Conservation (phyloP, 2,329 filamentous ascomycete genomes). For the Sporothrix pallida region DNA sequence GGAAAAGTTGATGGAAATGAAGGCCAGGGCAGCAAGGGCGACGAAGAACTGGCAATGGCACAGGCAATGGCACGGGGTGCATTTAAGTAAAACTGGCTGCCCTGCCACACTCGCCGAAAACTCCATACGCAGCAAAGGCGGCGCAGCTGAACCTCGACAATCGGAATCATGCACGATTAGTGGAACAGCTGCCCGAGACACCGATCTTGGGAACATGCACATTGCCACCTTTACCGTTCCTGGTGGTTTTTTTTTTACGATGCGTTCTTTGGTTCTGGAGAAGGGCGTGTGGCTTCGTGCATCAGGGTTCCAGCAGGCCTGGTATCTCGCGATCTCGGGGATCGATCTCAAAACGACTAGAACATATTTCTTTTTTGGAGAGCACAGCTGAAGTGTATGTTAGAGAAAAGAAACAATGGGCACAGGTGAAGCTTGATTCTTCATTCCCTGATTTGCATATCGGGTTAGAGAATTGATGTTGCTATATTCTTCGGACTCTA, state of each 20-base stretch:
- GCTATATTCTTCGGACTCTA: too few species aligned
- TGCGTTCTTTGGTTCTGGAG: too few species aligned
- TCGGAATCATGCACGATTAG: neutral
- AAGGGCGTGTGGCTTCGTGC: too few species aligned
- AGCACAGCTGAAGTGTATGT: too few species aligned
- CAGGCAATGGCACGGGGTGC: neutral
- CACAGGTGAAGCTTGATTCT: too few species aligned
- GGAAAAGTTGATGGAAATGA: neutral
- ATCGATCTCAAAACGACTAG: neutral
- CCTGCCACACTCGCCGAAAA: slow-evolving; percentile 7
- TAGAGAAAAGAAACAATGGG: too few species aligned
- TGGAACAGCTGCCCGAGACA: neutral
- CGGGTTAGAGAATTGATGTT: too few species aligned
- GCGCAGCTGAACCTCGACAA: slow-evolving; percentile 16
- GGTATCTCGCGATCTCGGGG: neutral
- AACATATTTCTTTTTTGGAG: neutral
- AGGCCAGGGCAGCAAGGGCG: neutral
- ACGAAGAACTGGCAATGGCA: too few species aligned
- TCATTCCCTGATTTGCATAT: too few species aligned
- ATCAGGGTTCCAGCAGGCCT: neutral
- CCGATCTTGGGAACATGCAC: neutral
- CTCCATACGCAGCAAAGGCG: neutral
- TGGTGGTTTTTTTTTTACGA: neutral
- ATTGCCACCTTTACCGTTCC: neutral
- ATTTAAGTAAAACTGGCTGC: neutral